phyloP scores from a whole-genome alignment of 148 eudicot species.

The Suaeda aralocaspica region DNA sequence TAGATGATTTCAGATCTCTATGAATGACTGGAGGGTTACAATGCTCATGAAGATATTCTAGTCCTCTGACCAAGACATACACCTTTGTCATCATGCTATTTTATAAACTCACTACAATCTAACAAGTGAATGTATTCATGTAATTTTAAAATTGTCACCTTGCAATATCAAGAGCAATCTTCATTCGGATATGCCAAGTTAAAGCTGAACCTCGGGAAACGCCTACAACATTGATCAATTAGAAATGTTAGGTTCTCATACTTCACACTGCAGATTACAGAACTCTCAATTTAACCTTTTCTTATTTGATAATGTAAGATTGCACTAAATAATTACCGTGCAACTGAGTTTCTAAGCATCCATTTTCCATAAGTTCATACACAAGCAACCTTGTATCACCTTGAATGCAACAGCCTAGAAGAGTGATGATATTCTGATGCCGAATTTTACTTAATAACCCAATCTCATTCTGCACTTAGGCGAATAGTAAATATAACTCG shows the following conservation, averaged over 20 bases:
- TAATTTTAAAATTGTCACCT: constrained; percentile 36
- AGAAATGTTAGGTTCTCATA: constrained; percentile 6
- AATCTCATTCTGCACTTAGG: constrained; percentile 48
- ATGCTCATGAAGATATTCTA: constrained; percentile 74
- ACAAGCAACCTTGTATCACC: constrained; percentile 51
- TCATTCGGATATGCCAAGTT: constrained; percentile 59
- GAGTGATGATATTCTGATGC: constrained; percentile 53
- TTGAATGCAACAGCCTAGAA: constrained; percentile 57
- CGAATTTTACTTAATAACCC: constrained; percentile 52
- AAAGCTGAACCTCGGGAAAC: constrained; percentile 55
- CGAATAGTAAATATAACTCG: constrained; percentile 12
- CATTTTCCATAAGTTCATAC: constrained; percentile 60
- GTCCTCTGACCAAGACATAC: constrained; percentile 49
- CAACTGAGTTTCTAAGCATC: constrained; percentile 53
- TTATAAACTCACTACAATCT: neutral
- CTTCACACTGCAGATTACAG: neutral
- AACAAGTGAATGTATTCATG: neutral
- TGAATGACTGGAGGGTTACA: constrained; percentile 75
- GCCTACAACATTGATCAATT: constrained; percentile 36
- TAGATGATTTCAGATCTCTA: constrained; percentile 86
- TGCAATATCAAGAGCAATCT: constrained; percentile 65
- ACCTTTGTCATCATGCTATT: constrained; percentile 17
- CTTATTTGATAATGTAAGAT: neutral
- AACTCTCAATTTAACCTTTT: neutral
- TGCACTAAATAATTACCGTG: constrained; percentile 41